These are phyloP conservation scores for Penicillium concentricum DNA, from an alignment of 2,329 filamentous ascomycete species.

Conservation along the genomic window DNA sequence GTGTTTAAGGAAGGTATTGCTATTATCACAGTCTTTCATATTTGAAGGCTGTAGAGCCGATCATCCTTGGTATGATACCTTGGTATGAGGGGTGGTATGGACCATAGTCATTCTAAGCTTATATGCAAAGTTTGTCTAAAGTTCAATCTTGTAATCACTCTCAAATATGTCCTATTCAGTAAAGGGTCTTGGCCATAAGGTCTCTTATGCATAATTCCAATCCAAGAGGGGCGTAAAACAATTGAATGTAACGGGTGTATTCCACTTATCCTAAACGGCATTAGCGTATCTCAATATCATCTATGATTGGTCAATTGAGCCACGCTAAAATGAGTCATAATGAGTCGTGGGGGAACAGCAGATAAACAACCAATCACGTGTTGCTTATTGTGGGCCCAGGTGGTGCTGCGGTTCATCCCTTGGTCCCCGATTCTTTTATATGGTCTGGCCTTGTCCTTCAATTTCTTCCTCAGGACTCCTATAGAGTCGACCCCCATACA, in stretches of 20 bases:
- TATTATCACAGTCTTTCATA: too few species aligned
- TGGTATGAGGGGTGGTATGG: too few species aligned
- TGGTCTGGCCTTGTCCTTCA: neutral
- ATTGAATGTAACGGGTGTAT: neutral
- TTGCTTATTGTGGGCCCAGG: neutral
- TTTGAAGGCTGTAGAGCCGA: too few species aligned
- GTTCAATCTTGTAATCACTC: neutral
- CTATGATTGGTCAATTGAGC: conserved; percentile 10
- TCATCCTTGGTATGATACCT: too few species aligned
- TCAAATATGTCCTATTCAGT: neutral
- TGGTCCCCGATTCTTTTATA: conserved; percentile 11
- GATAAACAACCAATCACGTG: conserved; percentile 10
- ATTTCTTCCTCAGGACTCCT: conserved; percentile 23
- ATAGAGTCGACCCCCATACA: conserved; percentile 14
- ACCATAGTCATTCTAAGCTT: neutral
- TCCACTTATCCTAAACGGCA: neutral
- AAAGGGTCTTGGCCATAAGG: neutral
- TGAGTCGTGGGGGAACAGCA: conserved; percentile 17
- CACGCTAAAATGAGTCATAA: conserved; percentile 29
- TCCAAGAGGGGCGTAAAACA: neutral
- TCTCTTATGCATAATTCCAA: neutral
- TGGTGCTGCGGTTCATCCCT: conserved; percentile 4
- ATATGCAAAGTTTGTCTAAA: neutral
- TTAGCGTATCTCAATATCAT: neutral
- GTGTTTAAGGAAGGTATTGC: too few species aligned